Percentiles rank a stretch among this genome's conserved stretches.
These are phyloP conservation scores for Fusarium euwallaceae DNA, from an alignment of 2,329 filamentous ascomycete genomes.

Conservation along the genomic window DNA sequence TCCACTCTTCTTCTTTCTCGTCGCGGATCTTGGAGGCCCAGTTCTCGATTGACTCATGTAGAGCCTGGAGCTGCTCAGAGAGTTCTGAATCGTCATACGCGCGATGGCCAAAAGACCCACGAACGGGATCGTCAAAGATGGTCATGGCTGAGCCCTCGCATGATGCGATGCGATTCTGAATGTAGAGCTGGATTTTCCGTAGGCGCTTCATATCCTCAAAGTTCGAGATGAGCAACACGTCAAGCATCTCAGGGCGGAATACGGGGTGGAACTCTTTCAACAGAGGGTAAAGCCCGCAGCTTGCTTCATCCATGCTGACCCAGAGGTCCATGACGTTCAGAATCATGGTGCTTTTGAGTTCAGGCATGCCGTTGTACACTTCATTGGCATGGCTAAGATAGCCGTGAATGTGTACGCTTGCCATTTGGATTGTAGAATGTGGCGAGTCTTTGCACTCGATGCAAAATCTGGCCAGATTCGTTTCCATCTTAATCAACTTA, in stretches of 20 bases:
- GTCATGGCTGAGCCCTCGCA: conserved; percentile 27
- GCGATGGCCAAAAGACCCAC: conserved; percentile 46
- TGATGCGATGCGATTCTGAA: conserved; percentile 30
- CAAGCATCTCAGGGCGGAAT: conserved; percentile 41
- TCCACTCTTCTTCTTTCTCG: conserved; percentile 52
- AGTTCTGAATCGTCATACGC: conserved; percentile 43
- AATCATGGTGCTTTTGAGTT: conserved; percentile 40
- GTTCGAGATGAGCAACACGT: conserved; percentile 31
- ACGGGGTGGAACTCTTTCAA: conserved; percentile 39
- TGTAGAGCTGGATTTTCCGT: conserved; percentile 37
- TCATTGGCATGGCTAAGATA: conserved; percentile 25
- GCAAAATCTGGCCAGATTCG: conserved; percentile 12
- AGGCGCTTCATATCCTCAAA: conserved; percentile 37
- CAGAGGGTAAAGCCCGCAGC: conserved; percentile 37
- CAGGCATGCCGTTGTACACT: conserved; percentile 29
- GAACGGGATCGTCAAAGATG: conserved; percentile 42
- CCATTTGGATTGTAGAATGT: conserved; percentile 1
- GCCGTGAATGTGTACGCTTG: conserved; percentile 10
- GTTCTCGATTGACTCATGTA: conserved; percentile 44
- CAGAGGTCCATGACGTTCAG: conserved; percentile 44
- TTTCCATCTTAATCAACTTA: conserved; percentile 32
- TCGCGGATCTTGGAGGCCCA: conserved; percentile 30
- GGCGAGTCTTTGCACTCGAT: background rate
- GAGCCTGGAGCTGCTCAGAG: conserved; percentile 13
- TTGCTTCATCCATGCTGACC: conserved; percentile 37